Percentiles rank a stretch among this genome's conserved stretches.
phyloP scores from a whole-genome alignment of 352 stramenopile genomes.

The Pythium pyrilobum region DNA sequence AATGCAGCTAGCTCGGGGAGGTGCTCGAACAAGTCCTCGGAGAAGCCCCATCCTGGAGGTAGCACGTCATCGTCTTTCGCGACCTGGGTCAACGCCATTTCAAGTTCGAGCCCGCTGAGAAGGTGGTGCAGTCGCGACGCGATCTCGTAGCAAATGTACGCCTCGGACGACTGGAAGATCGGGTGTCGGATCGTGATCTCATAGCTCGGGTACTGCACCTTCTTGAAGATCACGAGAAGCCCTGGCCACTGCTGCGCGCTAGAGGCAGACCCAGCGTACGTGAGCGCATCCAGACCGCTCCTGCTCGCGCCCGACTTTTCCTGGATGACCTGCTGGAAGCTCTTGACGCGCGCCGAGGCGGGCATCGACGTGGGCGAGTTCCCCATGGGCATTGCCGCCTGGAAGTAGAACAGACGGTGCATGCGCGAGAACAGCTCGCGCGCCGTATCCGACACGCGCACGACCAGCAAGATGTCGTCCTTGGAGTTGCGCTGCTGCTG shows the following conservation, averaged over 20 bases:
- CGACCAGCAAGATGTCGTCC: slow-evolving; percentile 38
- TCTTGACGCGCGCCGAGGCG: slow-evolving; percentile 12
- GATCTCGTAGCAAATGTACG: slow-evolving; percentile 65
- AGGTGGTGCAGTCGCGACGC: slow-evolving; percentile 49
- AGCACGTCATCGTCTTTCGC: slow-evolving; percentile 16
- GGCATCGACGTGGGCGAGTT: neutral
- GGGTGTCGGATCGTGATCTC: slow-evolving; percentile 21
- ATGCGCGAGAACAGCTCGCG: slow-evolving; percentile 59
- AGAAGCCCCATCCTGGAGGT: slow-evolving; percentile 38
- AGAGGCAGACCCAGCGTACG: slow-evolving; percentile 1
- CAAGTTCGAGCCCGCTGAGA: slow-evolving; percentile 39
- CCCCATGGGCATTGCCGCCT: slow-evolving; percentile 28
- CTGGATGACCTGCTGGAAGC: slow-evolving; percentile 14
- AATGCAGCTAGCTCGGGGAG: slow-evolving; percentile 41
- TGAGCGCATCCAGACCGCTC: slow-evolving; percentile 9
- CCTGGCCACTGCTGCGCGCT: slow-evolving; percentile 58
- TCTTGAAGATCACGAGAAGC: slow-evolving; percentile 69
- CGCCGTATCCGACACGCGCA: slow-evolving; percentile 34
- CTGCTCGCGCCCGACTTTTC: slow-evolving; percentile 2
- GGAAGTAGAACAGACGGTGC: slow-evolving; percentile 73
- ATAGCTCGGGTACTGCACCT: slow-evolving; percentile 57
- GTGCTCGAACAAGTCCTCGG: slow-evolving; percentile 37
- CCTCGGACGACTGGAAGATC: slow-evolving; percentile 44
- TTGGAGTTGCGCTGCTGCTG: slow-evolving; percentile 12
- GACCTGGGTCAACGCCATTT: slow-evolving; percentile 25